phyloP scores from a whole-genome alignment of 257 asterid genomes.

The Solanum bulbocastanum region DNA sequence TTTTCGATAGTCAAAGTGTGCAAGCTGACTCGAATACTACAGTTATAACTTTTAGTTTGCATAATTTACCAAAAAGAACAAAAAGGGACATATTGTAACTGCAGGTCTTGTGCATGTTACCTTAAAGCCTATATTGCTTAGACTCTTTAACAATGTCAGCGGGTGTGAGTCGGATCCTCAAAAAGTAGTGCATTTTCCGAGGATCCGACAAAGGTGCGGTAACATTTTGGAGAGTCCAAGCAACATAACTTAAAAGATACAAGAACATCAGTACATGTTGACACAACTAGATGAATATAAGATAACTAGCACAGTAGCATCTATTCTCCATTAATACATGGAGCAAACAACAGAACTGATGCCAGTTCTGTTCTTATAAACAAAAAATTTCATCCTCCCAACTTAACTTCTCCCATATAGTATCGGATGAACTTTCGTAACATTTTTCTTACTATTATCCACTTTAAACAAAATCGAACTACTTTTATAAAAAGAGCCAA shows the following conservation, averaged over 20 bases:
- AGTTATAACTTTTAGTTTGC: not conserved
- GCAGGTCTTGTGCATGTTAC: not conserved
- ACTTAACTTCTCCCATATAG: no score
- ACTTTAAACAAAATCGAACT: no score
- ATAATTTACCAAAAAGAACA: not conserved
- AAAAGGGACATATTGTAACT: not conserved
- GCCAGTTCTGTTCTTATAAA: no score
- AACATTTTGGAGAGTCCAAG: not conserved
- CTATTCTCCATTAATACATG: not conserved
- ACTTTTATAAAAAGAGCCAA: not conserved
- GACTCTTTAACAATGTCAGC: accelerated
- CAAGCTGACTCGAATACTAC: not conserved
- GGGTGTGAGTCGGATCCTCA: not conserved
- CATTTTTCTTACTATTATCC: no score
- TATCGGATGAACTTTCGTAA: no score
- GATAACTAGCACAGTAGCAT: not conserved
- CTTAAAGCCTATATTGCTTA: not conserved
- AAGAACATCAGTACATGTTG: not conserved
- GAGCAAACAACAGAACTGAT: not conserved
- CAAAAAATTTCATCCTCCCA: no score
- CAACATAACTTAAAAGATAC: not conserved
- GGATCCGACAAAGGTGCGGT: not conserved
- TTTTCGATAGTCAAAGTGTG: not conserved
- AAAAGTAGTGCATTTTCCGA: not conserved
- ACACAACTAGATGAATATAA: not conserved